Base-by-base conservation (phyloP, 2,329 filamentous ascomycete genomes). In the Annulohypoxylon truncatum region DNA sequence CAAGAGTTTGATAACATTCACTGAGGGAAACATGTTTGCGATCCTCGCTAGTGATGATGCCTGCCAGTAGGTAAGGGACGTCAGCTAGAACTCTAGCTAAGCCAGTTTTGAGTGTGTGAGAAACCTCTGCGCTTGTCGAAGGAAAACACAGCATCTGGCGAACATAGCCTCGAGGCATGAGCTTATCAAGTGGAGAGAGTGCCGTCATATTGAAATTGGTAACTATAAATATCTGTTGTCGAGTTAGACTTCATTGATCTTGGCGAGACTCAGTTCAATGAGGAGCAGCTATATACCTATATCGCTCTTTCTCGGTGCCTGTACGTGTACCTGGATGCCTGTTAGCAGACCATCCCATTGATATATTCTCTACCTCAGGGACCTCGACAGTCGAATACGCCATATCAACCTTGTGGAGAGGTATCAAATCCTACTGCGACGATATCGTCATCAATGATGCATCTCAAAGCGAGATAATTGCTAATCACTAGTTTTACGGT, bases 111-210 rank as follows among this genome's bases (percentile, higher is more conserved):
- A 77, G 67, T 7, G 42, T 33, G n/a, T 47, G 13, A 4, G 59
- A 13, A 5, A 68, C 38, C 1, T 59, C 18, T 1, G 55, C 18
- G 29, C 66, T 50, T 5, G 67, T 63, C 1, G 74, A 69, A 18
- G 71, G 71, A 22, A 77, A 77, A 58, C 71, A 74, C 18, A 71
- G 61, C 12, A 76, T 69, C 47, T 77, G 75, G 18, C 71, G 70
- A 13, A 77, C 55, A 53, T 76, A 77, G 29, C 60, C 58, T 18
- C 67, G 68, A 38, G 75, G 75, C 74, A 77, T 76, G 22, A 76
- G 61, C 42, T 52, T 67, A 24, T 77, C 74, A 13, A 77, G 59
- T 6, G 74, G 67, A n/a, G 74, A 73, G n/a, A 74, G 67, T 2
- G 35, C 9, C 7, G 50, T 15, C 69, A 69, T 69, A 26, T 59